phyloP scores from a whole-genome alignment of 306 rosid genomes.

The Echinosophora koreensis region DNA sequence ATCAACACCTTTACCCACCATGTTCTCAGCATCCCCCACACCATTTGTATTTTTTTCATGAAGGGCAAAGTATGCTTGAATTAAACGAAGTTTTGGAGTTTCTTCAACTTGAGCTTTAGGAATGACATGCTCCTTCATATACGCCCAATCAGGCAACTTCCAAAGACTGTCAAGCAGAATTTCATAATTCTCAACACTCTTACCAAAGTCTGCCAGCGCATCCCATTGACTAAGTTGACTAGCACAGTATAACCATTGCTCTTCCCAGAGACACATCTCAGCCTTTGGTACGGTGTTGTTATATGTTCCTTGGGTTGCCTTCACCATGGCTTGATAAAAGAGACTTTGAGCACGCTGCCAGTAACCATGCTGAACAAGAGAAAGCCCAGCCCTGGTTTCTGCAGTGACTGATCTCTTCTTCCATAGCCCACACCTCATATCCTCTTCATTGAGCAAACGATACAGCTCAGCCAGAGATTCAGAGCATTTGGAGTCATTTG shows the following conservation, averaged over 20 bases:
- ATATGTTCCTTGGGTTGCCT: conserved; percentile 98
- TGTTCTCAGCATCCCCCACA: conserved; percentile 91
- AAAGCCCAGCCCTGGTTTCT: conserved; percentile 98
- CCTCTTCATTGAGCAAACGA: conserved; percentile 97
- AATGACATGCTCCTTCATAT: conserved; percentile 93
- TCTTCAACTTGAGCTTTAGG: conserved; percentile 99
- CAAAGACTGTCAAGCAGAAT: conserved; percentile 93
- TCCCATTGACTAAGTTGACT: conserved; percentile 99
- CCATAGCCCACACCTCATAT: conserved; percentile 99
- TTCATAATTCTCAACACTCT: conserved; percentile 95
- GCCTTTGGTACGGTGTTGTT: conserved; percentile 96
- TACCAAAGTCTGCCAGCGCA: conserved; percentile 91
- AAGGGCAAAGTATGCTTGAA: conserved; percentile 91
- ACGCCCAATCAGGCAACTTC: conserved; percentile 99
- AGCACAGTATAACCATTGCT: conserved; percentile 95
- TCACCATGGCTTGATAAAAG: conserved; percentile 98
- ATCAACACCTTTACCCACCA: conserved; percentile 92
- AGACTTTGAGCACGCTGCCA: conserved; percentile 99
- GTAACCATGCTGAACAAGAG: conserved; percentile 98
- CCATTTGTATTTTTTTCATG: conserved; percentile 92
- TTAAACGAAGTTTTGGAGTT: conserved; percentile 90
- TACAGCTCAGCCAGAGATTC: conserved; percentile 98
- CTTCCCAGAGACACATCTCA: conserved; percentile 99
- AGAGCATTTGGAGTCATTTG: conserved; percentile 85
- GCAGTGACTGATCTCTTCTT: conserved; percentile 89